phyloP scores from a whole-genome alignment of 495 filamentous ascomycete genomes.

The Bryoglossum gracile region DNA sequence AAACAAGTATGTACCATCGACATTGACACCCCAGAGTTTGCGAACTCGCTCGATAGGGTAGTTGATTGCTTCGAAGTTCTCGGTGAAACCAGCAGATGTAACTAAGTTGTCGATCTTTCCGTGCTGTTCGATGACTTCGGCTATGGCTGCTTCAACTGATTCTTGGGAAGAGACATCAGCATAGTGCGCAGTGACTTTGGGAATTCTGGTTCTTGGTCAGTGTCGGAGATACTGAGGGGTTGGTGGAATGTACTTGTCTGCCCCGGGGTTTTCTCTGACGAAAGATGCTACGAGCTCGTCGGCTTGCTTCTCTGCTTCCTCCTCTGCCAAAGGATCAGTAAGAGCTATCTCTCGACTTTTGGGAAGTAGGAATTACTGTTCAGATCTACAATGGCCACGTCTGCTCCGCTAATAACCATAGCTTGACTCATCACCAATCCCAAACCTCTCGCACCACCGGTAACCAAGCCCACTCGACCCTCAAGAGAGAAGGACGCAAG shows the following conservation, averaged over 20 bases:
- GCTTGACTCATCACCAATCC: conserved; percentile 85
- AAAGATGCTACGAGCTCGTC: conserved; percentile 64
- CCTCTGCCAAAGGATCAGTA: conserved; percentile 45
- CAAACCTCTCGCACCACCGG: conserved; percentile 46
- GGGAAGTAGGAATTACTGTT: conserved; percentile 56
- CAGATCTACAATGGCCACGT: conserved; percentile 87
- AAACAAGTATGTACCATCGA: conserved; percentile 89
- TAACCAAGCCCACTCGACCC: conserved; percentile 47
- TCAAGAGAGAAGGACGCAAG: conserved; percentile 48
- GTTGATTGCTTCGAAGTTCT: conserved; percentile 84
- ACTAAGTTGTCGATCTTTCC: conserved; percentile 85
- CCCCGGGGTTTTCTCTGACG: conserved; percentile 66
- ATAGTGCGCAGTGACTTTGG: conserved; percentile 83
- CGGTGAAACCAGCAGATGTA: conserved; percentile 91
- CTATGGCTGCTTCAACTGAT: conserved; percentile 65
- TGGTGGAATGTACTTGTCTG: conserved; percentile 49
- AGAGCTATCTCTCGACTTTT: too few species aligned
- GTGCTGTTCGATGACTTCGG: conserved; percentile 60
- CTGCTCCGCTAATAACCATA: conserved; percentile 75
- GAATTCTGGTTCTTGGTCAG: conserved; percentile 41
- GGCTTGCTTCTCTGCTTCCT: conserved; percentile 75
- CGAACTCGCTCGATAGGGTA: conserved; percentile 85
- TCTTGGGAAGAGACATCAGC: conserved; percentile 74
- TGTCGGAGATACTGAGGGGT: not conserved
- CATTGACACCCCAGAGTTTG: conserved; percentile 91